These are phyloP conservation scores for Starmerella khaoyaiensis DNA, from an alignment of 805 yeast species.

Conservation along the genomic window DNA sequence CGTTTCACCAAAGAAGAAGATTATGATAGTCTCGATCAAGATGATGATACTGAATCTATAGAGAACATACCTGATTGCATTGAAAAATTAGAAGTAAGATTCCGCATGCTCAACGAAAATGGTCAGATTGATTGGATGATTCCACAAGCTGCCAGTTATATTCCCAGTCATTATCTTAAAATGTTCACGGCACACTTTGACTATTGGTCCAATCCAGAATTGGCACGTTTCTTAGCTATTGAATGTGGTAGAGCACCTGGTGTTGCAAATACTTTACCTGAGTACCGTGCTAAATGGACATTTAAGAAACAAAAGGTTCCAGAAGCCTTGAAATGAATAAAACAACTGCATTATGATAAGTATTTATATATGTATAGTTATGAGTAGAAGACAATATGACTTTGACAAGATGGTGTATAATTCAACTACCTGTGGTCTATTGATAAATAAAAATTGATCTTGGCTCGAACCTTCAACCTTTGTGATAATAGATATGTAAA, in stretches of 20 bases:
- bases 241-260: constrained; percentile 29
- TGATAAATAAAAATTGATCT: no score
- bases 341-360: background rate
- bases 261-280: constrained; percentile 20
- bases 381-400: background rate
- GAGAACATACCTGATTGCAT: background rate
- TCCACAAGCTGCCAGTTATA: constrained; percentile 36
- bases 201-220: constrained; percentile 75
- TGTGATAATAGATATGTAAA: no score
- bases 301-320: background rate
- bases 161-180: constrained; percentile 67
- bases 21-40: background rate
- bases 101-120: constrained; percentile 41
- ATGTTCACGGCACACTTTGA: constrained; percentile 82
- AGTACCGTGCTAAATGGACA: constrained; percentile 16
- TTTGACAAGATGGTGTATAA: no score
- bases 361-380: background rate
- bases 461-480: no score
- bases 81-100: constrained; percentile 19
- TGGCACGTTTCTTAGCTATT: constrained; percentile 46
- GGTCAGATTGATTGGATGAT: constrained; percentile 79
- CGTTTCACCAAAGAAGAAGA: background rate
- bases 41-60: background rate
- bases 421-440: no score
- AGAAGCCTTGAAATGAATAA: background rate